Percentiles rank a stretch among this genome's conserved stretches.
Evolutionary conservation across 768 basidiomycete genomes (phyloP).

Genomic region (Suillus sp.): DNA sequence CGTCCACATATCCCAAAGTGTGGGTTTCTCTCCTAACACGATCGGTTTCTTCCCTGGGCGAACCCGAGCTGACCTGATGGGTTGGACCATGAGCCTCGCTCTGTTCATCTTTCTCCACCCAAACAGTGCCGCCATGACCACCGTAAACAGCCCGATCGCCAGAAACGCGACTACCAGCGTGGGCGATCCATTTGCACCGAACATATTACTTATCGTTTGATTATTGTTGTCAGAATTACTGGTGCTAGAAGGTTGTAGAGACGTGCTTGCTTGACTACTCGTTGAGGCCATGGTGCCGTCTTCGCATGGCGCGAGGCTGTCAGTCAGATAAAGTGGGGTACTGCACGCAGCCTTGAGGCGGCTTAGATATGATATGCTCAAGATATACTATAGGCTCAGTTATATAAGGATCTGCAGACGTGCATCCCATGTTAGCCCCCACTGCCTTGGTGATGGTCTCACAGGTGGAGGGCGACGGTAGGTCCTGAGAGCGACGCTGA

Average conservation of each 20-base stretch:
- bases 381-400: conserved; percentile 2
- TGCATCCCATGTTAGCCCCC: neutral
- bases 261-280: conserved; percentile 13
- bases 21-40: conserved; percentile 35
- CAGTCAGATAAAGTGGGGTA: conserved; percentile 9
- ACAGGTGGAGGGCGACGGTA: conserved; percentile 11
- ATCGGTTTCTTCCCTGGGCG: conserved; percentile 4
- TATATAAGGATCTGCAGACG: conserved; percentile 18
- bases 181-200: conserved; percentile 44
- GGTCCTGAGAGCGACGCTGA: conserved; percentile 15
- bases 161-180: conserved; percentile 63
- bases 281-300: conserved; percentile 20
- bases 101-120: conserved; percentile 44
- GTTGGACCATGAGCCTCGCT: conserved; percentile 11
- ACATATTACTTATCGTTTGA: conserved; percentile 13
- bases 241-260: conserved; percentile 13
- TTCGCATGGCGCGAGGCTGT: conserved; percentile 17
- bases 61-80: neutral
- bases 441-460: conserved; percentile 3
- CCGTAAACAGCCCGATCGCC: conserved; percentile 55
- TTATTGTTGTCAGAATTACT: conserved; percentile 9
- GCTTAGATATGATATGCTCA: conserved; percentile 7
- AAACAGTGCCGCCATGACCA: conserved; percentile 51
- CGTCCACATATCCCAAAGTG: conserved; percentile 49
- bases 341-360: conserved; percentile 18